These are phyloP conservation scores for Trichoderma aggressivum DNA, from an alignment of 2,329 filamentous ascomycete genomes.

Conservation along the genomic window DNA sequence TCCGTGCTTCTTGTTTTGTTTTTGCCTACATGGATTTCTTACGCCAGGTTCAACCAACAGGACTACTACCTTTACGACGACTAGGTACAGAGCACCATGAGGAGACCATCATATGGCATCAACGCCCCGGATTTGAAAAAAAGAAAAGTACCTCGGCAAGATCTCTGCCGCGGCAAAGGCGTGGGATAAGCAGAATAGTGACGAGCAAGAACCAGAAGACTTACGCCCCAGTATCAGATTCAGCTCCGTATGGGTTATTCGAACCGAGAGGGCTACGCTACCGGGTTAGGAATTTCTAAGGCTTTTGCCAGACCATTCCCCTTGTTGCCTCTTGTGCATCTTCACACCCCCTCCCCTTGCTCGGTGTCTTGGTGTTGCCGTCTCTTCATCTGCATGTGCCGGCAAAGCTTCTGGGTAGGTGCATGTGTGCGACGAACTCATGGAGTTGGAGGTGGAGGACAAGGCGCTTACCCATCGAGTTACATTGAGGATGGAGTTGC, in stretches of 20 bases:
- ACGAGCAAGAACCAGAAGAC: background rate
- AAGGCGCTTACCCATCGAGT: background rate
- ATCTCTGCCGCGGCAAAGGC: too few relatives aligned
- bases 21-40: background rate
- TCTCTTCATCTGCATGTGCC: background rate
- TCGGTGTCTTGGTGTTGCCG: background rate
- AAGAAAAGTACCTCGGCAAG: background rate
- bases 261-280: background rate
- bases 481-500: background rate
- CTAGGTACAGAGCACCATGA: background rate
- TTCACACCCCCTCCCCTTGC: background rate
- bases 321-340: background rate
- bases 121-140: background rate
- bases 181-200: too few relatives aligned
- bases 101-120: background rate
- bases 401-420: background rate
- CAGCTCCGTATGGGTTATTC: background rate
- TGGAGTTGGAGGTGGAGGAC: background rate
- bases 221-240: too few relatives aligned
- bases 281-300: background rate
- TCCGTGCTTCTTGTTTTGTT: background rate
- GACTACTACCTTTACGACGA: background rate
- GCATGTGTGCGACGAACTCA: background rate
- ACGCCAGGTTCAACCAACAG: background rate
- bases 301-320: background rate